Evolutionary conservation across 345 rosid genomes (phyloP).

Genomic region (Euphorbia peplus): DNA sequence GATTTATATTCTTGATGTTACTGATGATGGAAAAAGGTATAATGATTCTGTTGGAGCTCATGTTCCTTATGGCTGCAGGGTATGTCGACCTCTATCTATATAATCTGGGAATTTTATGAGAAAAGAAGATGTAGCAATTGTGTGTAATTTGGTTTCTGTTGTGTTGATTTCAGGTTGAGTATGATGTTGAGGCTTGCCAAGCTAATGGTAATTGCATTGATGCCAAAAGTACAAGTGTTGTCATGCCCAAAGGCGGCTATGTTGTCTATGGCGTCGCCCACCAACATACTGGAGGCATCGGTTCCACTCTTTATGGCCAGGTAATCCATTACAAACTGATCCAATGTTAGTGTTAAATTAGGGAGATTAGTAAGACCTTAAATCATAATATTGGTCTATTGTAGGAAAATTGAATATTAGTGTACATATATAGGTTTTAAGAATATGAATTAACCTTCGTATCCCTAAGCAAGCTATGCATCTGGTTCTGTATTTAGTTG

Average conservation of each 20-base stretch:
- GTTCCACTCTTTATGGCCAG: conserved; percentile 71
- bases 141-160: conserved; percentile 4
- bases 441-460: too few species aligned
- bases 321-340: conserved; percentile 27
- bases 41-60: conserved; percentile 31
- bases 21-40: conserved; percentile 50
- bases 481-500: too few species aligned
- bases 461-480: too few species aligned
- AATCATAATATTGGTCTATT: too few species aligned
- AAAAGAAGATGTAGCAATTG: not conserved
- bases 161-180: conserved; percentile 52
- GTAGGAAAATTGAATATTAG: too few species aligned
- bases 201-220: conserved; percentile 42
- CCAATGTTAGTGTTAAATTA: too few species aligned
- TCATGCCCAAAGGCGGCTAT: conserved; percentile 66
- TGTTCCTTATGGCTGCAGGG: conserved; percentile 57
- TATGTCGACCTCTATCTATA: conserved; percentile 11
- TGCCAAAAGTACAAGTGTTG: conserved; percentile 43
- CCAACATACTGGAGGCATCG: conserved; percentile 69
- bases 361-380: too few species aligned
- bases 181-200: conserved; percentile 52
- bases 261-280: conserved; percentile 80
- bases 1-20: conserved; percentile 65
- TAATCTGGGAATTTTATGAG: too few species aligned
- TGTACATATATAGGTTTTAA: too few species aligned